Evolutionary conservation across 257 asterid species (phyloP), one percentile per base, ranked within the genome.

Genomic region (Solanum tacnaense): DNA sequence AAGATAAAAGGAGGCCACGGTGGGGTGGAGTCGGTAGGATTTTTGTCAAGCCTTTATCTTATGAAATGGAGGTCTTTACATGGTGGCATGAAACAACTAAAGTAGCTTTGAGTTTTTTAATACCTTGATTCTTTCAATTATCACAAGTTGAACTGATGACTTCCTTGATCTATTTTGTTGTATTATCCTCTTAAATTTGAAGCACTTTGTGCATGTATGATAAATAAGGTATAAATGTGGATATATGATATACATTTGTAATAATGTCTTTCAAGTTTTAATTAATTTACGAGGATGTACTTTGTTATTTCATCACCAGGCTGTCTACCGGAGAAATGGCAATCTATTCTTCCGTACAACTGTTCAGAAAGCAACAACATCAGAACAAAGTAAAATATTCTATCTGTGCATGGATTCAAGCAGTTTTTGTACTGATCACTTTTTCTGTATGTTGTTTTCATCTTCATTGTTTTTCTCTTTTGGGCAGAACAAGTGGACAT

Each of bases 281-380:
- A 68, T 15, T 85, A 44, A 79, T 27, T 44, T 79, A 44, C 16
- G 85, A 79, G 16, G 85, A 13, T 79, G 27, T 79, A 27, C 67
- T 79, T 41, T 65, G 46, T 18, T 90, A 32, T 15, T 52, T 88
- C 85, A 52, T 52, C 44, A 39, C 25, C 79, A 96, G 99, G 91
- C 88, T 36, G 97, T 96, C 76, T 96, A 95, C 90, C 97, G 93
- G 87, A 94, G 87, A 89, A 93, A 94, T 39, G 98, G 98, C 88
- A 95, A 94, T 89, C 73, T 96, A 89, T 92, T 91, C 86, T 95
- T 95, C 81, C 97, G 92, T 12, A 92, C 98, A 52, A 93, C 93
- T 90, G 79, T 91, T 83, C 91, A 90, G 91, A 94, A 94, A 90
- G 98, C 95, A 89, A 93, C 90, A 23, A 89, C 92, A 75, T 89